Base-by-base conservation (phyloP, 352 stramenopile species). In the Nothophytophthora sp. region DNA sequence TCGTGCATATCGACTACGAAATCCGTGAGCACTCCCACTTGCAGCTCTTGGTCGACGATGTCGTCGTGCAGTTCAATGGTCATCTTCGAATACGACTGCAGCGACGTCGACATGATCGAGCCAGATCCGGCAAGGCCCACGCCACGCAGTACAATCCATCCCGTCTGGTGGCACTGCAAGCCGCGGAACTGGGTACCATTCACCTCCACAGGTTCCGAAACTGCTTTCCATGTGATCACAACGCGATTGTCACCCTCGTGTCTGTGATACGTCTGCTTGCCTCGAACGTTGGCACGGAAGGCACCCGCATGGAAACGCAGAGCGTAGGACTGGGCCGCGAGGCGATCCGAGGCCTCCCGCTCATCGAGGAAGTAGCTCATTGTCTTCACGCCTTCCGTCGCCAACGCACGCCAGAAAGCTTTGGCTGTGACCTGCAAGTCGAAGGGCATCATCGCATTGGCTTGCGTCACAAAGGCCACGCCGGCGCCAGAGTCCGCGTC, bases 41-140 rank as follows among this genome's bases (percentile, higher is more conserved):
- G 54, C 27, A 71, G 47, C 7, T 75, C 58, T 45, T 73, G 57
- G 37, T 81, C 59, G 22, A 49, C 60, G 23, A 83, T 67, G 34
- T 79, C 63, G 19, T 82, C 67, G 35, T 80, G 63, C 8, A 86
- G 59, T 36, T 79, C 68, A 34, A 76, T 69, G 1, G 63, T 65
- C 41, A 75, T 77, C 34, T 70, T 75, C 19, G 71, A 66, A 58
- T 66, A 84, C 36, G 72, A 78, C 50, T 81, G 75, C 38, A 84
- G 54, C 3, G 55, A 53, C 23, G 76, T 74, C 5, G 50, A 65
- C 13, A 59, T 50, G 36, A 72, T 50, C 13, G 22, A 19, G 1
- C 27, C 40, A 4, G 56, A 66, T 6, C 23, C 20, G 16, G 12
- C 4, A 12, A 61, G 20, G 23, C 29, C 16, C 3, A 49, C 49